Evolutionary conservation across 352 stramenopile genomes (phyloP).

Genomic region (Globisporangium spiculum): DNA sequence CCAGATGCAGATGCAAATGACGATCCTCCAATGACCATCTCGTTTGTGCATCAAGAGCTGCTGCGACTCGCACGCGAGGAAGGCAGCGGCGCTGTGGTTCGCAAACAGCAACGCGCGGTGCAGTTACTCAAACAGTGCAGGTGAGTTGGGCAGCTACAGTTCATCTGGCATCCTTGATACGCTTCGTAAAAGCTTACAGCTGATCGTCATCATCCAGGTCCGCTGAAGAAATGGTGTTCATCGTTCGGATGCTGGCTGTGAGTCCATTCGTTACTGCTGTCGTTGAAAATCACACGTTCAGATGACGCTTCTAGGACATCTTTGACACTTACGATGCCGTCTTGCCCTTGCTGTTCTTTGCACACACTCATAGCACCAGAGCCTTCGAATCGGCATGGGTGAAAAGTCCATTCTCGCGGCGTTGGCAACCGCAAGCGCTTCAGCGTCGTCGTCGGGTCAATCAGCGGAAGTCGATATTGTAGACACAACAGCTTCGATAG

Average conservation of each 20-base stretch:
- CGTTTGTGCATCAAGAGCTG: constrained; percentile 52
- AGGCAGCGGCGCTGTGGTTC: constrained; percentile 46
- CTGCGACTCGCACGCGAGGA: constrained; percentile 53
- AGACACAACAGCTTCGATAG: not conserved
- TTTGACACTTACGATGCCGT: not conserved
- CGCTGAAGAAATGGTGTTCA: constrained; percentile 52
- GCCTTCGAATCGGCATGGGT: constrained; percentile 75
- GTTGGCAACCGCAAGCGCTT: constrained; percentile 42
- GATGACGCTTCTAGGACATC: not conserved
- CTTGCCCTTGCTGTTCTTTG: not conserved
- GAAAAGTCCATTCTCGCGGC: constrained; percentile 77
- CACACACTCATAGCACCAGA: constrained; percentile 58
- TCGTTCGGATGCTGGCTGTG: constrained; percentile 76
- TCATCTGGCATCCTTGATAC: not conserved
- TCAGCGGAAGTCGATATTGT: not conserved
- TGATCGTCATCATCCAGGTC: constrained; percentile 25
- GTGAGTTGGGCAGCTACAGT: constrained; percentile 12
- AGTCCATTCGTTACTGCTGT: constrained; percentile 11
- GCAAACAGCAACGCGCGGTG: constrained; percentile 65
- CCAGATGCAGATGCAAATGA: constrained; percentile 6
- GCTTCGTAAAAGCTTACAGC: not conserved
- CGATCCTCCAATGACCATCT: constrained; percentile 28
- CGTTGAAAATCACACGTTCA: not conserved
- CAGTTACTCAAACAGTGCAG: constrained; percentile 52
- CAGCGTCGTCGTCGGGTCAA: not conserved